Percentiles rank a stretch among this genome's conserved stretches.
phyloP scores from a whole-genome alignment of 1,284 basidiomycete genomes.

The Fomitopsis schrenkii region DNA sequence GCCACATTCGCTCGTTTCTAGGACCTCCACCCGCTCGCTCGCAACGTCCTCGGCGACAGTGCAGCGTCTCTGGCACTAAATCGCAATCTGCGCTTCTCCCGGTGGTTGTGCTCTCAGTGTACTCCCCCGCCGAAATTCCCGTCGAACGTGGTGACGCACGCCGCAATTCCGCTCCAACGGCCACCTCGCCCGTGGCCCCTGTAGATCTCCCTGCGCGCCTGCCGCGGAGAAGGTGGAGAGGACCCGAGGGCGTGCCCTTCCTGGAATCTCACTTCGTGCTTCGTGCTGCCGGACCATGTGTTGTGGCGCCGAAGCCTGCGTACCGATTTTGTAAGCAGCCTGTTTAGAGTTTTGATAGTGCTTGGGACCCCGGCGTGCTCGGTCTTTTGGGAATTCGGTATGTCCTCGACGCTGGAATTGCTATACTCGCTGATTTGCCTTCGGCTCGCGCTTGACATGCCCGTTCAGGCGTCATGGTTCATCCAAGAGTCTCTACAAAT shows the following conservation, averaged over 20 bases:
- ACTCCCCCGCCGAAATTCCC: neutral
- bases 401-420: neutral
- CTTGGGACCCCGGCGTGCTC: neutral
- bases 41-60: neutral
- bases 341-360: neutral
- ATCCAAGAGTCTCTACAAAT: neutral
- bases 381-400: neutral
- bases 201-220: neutral
- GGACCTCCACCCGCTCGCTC: neutral
- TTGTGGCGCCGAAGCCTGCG: neutral
- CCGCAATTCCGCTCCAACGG: neutral
- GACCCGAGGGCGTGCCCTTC: neutral
- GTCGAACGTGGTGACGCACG: neutral
- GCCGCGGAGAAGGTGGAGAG: neutral
- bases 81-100: neutral
- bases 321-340: neutral
- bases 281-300: too few relatives aligned
- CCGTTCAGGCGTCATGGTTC: neutral
- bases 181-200: neutral
- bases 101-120: neutral
- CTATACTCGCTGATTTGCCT: neutral
- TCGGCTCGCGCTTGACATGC: too few relatives aligned
- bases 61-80: neutral
- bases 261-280: too few relatives aligned
- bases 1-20: neutral